Base-by-base conservation (phyloP, 805 yeast species). In the Jamesozyma hellenica region DNA sequence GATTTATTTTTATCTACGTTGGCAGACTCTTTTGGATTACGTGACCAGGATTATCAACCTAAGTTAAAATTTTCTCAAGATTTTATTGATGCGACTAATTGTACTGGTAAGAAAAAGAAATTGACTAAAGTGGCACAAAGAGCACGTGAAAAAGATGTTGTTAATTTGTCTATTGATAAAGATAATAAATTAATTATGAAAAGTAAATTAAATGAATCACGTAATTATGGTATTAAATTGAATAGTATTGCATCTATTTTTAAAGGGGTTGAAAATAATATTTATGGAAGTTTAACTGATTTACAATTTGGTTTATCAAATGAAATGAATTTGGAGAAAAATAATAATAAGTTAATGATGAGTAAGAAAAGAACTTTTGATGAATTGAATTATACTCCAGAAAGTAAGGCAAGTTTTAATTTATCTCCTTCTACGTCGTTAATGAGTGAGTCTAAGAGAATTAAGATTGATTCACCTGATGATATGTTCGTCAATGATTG, bases 401-500 rank as follows among this genome's bases (percentile, higher is more conserved):
- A 52, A 12, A 48, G 46, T 28, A 48, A 49, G 25, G 16, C 32
- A 7, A 28, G 17, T 6, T 21, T 15, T 10, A 39, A 34, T 35
- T 45, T 47, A 15, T 48, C 58, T 3, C 52, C 53, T 15, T 38
- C 53, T 34, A 58, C 58, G 3, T 50, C 53, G n/a, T 38, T 55
- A 35, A 58, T 58, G 62, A 46, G 55, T 30, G 64, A 59, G 9
- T 56, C 64, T 13, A 59, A 59, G 43, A 55, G 50, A 31, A 43
- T 59, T 13, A 59, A 59, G 34, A 36, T 59, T 19, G 62, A 59
- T 41, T 57, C 62, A 11, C 64, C 64, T 3, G 64, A 56, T 35
- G 62, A 59, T 40, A 41, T 52, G 46, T 57, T 53, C 38, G 41
- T 48, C 6, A 41, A 19, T 12, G 28, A 45, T 14, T 47, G 46